Evolutionary conservation across 129 eudicot genomes (phyloP), one percentile per base, ranked within the genome.

Genomic region (Mikania micrantha): DNA sequence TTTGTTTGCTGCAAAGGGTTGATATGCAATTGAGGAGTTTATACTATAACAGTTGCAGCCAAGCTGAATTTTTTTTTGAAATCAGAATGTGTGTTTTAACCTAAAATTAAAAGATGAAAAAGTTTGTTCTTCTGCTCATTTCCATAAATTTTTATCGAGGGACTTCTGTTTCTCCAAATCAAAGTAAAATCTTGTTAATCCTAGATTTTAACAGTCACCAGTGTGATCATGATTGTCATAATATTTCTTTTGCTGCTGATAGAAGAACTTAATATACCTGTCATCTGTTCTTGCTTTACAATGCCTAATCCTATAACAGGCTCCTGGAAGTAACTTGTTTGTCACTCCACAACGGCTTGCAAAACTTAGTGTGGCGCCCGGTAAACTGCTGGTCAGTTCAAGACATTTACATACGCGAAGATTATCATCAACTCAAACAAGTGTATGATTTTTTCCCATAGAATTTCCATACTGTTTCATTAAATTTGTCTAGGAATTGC

Each of bases 381-480:
- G 67, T 35, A 79, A 69, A 31, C 56, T 73, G 64, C 49, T 19
- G 17, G 27, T 79, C 60, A 10, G 49, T 70, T 47, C 70, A 42
- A 50, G 56, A 45, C 62, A 47, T 47, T 24, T 60, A 78, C 64
- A 36, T 54, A 54, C 70, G 3, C 50, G 77, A 69, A 79, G 78
- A 76, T 19, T 73, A 25, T 64, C 6, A 48, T 67, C 44, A 35
- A 75, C 54, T 52, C 71, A 60, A 63, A 64, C 65, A 32, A 79
- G 78, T 90, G 97, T 91, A 80, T 70, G 80, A 20, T 69, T 34
- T 27, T n/a, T 9, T 36, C 27, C 11, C 38, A 13, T 32, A 13
- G 38, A 4, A 13, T 56, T 56, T 56, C 62, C 4, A 6, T 56
- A 56, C 19, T 27, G 27, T 53, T 27, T 13, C 15, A 15, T 29